These are phyloP conservation scores for Fraxinus baroniana DNA, from an alignment of 305 asterid genomes.

Conservation along the genomic window DNA sequence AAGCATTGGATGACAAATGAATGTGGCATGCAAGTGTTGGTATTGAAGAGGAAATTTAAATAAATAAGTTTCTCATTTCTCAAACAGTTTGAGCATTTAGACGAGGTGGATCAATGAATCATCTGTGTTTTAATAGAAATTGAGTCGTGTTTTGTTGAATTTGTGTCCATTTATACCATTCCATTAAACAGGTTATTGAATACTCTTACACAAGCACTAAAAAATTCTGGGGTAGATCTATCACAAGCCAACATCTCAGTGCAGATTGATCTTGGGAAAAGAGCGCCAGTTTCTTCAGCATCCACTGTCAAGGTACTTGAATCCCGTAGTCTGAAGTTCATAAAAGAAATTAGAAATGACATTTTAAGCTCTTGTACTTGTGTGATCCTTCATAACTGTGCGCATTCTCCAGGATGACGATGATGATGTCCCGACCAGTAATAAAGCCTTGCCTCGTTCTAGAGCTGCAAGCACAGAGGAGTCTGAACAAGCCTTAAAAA, in stretches of 20 bases:
- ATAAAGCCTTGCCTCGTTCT: slow-evolving; percentile 41
- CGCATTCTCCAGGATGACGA: slow-evolving; percentile 39
- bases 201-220: slow-evolving; percentile 79
- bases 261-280: slow-evolving; percentile 83
- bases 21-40: neutral
- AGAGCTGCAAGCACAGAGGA: slow-evolving; percentile 46
- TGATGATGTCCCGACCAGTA: slow-evolving; percentile 30
- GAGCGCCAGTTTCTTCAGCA: slow-evolving; percentile 52
- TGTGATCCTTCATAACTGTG: neutral
- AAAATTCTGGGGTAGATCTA: slow-evolving; percentile 80
- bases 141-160: slow-evolving; percentile 1
- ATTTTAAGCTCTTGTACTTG: neutral
- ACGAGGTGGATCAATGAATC: neutral
- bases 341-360: neutral
- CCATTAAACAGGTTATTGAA: slow-evolving; percentile 68
- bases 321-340: neutral
- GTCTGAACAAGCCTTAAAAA: slow-evolving; percentile 55
- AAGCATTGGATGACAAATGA: neutral
- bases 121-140: neutral
- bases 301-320: slow-evolving; percentile 56
- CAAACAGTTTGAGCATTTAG: neutral
- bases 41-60: neutral
- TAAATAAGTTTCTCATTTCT: neutral
- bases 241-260: slow-evolving; percentile 85
- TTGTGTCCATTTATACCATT: neutral